Conservation (phyloP, 495 filamentous ascomycete genomes). For the Pseudomonodictys pantanalensis region DNA sequence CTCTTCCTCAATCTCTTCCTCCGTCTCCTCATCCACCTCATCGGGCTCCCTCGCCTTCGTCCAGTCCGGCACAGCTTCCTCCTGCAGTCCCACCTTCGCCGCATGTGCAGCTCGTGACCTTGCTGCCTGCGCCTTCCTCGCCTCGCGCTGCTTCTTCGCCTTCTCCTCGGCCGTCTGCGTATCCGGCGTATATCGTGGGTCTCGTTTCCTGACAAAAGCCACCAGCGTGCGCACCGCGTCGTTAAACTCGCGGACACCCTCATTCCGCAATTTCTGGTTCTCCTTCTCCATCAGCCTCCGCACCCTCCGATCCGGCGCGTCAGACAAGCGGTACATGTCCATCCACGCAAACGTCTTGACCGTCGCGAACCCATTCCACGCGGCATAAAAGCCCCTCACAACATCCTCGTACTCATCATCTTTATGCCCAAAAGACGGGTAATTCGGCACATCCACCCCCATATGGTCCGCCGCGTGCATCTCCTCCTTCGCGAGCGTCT, state of each 20-base stretch:
- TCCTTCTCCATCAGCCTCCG: constrained; percentile 92
- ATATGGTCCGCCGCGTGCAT: constrained; percentile 67
- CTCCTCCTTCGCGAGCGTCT: constrained; percentile 79
- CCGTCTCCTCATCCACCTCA: constrained; percentile 55
- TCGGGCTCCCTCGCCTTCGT: constrained; percentile 55
- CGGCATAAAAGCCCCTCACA: constrained; percentile 76
- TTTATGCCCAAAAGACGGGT: constrained; percentile 75
- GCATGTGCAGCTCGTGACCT: constrained; percentile 76
- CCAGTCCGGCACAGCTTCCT: constrained; percentile 74
- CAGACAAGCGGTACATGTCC: constrained; percentile 73
- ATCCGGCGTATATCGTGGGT: constrained; percentile 73
- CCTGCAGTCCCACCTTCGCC: constrained; percentile 57
- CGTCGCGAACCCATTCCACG: constrained; percentile 80
- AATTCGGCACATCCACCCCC: constrained; percentile 55
- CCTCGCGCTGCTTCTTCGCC: constrained; percentile 73
- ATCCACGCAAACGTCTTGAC: constrained; percentile 85
- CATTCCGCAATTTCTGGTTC: constrained; percentile 81
- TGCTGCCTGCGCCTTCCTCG: constrained; percentile 79
- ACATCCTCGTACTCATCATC: constrained; percentile 65
- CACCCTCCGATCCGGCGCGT: constrained; percentile 81
- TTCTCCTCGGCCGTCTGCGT: constrained; percentile 74
- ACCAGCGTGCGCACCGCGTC: constrained; percentile 86
- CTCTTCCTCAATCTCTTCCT: constrained; percentile 52
- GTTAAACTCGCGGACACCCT: constrained; percentile 83
- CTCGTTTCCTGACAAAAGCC: constrained; percentile 86